phyloP scores from a whole-genome alignment of 176 grass and related monocot genomes.

The Zizania latifolia region DNA sequence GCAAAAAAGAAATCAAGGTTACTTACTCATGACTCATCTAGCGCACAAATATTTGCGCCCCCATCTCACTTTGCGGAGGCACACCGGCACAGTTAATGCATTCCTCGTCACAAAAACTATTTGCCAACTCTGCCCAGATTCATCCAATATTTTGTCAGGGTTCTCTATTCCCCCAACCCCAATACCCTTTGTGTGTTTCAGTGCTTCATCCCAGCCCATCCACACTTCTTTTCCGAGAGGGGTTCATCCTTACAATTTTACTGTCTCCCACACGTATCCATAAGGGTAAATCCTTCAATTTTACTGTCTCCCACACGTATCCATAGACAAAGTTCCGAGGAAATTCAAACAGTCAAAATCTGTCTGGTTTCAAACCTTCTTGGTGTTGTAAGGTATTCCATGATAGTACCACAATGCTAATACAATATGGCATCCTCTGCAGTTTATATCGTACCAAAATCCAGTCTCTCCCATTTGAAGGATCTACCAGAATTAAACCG shows the following conservation, averaged over 20 bases:
- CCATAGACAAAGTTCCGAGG: constrained; percentile 20
- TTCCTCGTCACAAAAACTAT: constrained; percentile 5
- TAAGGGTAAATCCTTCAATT: too few species aligned
- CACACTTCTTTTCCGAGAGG: background rate
- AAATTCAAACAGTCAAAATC: background rate
- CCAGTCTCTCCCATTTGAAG: constrained; percentile 84
- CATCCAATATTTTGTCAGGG: constrained; percentile 6
- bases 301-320: background rate
- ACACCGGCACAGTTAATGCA: background rate
- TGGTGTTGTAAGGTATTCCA: constrained; percentile 12
- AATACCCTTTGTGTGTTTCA: background rate
- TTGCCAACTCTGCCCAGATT: constrained; percentile 21
- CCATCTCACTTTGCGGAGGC: constrained; percentile 9
- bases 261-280: background rate
- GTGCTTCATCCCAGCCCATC: background rate
- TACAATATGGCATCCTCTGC: background rate
- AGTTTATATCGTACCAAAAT: constrained; percentile 51
- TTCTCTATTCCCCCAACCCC: background rate
- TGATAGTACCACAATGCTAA: background rate
- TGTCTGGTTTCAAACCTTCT: constrained; percentile 1
- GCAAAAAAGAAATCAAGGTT: constrained; percentile 38
- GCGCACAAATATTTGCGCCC: constrained; percentile 1
- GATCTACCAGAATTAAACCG: constrained; percentile 58
- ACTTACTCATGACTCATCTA: constrained; percentile 43
- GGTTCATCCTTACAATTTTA: constrained; percentile 13